phyloP scores from a whole-genome alignment of 1,284 basidiomycete species.

The Cutaneotrichosporon cavernicola region DNA sequence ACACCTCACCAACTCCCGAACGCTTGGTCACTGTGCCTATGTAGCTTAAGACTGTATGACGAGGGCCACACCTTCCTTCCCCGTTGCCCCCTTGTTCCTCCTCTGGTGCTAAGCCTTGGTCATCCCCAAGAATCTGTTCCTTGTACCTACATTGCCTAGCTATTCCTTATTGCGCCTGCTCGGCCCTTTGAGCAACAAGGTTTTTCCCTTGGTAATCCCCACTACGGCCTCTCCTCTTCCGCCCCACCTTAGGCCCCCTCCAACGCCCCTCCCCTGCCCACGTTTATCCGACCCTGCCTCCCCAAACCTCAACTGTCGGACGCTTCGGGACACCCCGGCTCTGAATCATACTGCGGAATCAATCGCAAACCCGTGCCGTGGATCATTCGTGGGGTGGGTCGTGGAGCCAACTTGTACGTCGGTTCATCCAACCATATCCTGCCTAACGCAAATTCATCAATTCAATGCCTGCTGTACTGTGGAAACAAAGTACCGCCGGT shows the following conservation, averaged over 20 bases:
- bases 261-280: neutral
- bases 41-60: too few species aligned
- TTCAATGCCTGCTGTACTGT: too few species aligned
- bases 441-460: neutral
- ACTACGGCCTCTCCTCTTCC: neutral
- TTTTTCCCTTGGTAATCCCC: neutral
- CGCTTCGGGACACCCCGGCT: neutral
- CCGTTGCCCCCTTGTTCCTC: too few species aligned
- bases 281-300: neutral
- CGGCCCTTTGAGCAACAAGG: neutral
- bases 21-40: too few species aligned
- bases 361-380: neutral
- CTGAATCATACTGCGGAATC: neutral
- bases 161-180: neutral
- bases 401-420: neutral
- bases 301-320: neutral
- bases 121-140: too few species aligned
- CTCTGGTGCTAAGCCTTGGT: too few species aligned
- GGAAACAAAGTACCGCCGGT: too few species aligned
- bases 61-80: too few species aligned
- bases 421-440: neutral
- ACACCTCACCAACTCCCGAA: too few species aligned
- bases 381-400: neutral
- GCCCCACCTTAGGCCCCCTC: neutral
- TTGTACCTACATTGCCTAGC: too few species aligned